Evolutionary conservation across 352 stramenopile species (phyloP).

Genomic region (Lagenidium sp.): DNA sequence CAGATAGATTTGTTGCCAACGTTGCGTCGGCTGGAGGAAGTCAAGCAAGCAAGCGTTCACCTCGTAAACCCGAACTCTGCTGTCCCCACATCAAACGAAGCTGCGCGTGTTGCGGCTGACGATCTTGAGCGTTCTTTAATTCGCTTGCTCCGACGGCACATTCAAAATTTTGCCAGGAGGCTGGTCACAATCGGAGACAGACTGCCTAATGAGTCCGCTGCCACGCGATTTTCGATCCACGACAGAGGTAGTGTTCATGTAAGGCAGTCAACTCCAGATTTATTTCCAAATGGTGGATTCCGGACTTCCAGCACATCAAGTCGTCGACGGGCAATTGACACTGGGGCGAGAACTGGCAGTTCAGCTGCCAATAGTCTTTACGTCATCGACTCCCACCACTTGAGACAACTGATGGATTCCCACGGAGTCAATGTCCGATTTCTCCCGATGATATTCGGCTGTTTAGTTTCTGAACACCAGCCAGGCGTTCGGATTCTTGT

Average conservation of each 20-base stretch:
- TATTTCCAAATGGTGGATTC: too few relatives aligned
- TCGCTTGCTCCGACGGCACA: constrained; percentile 37
- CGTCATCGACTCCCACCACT: constrained; percentile 52
- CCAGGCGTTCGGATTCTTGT: constrained; percentile 47
- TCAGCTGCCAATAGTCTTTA: too few relatives aligned
- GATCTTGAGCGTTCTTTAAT: constrained; percentile 49
- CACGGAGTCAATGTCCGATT: constrained; percentile 61
- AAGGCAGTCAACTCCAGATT: too few relatives aligned
- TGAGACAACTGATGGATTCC: constrained; percentile 47
- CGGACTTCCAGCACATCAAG: too few relatives aligned
- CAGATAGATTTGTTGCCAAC: constrained; percentile 56
- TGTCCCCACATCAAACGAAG: background rate
- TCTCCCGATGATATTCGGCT: constrained; percentile 55
- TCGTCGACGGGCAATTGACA: constrained; percentile 26
- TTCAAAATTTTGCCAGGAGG: constrained; percentile 39
- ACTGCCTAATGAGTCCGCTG: too few relatives aligned
- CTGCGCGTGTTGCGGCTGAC: constrained; percentile 16
- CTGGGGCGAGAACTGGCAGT: too few relatives aligned
- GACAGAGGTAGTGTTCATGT: too few relatives aligned
- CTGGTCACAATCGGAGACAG: constrained; percentile 60
- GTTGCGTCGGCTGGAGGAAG: constrained; percentile 41
- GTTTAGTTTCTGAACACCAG: constrained; percentile 26
- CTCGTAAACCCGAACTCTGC: constrained; percentile 1
- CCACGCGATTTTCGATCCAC: too few relatives aligned
- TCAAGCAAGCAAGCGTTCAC: constrained; percentile 40